These are phyloP conservation scores for Colletotrichum ledebouriae DNA, from an alignment of 2,329 filamentous ascomycete species.

Conservation along the genomic window DNA sequence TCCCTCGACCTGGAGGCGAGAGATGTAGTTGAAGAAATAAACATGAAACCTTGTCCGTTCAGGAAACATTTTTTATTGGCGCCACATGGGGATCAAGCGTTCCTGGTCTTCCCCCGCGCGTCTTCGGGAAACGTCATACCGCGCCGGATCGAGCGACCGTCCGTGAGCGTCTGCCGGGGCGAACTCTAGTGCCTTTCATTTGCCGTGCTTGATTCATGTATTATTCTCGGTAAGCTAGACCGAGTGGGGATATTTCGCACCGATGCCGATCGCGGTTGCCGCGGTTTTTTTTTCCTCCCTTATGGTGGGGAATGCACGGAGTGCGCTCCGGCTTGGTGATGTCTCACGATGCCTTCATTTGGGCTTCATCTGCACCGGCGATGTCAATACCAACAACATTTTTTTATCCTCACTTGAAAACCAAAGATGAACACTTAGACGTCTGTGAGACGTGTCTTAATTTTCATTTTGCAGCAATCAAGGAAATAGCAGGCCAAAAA, in stretches of 20 bases:
- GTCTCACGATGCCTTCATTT: too few relatives aligned
- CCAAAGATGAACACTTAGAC: too few relatives aligned
- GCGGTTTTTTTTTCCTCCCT: neutral
- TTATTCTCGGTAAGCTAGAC: slow-evolving; percentile 4
- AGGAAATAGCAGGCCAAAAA: too few relatives aligned
- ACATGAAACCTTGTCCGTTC: slow-evolving; percentile 16
- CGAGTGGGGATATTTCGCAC: neutral
- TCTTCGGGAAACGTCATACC: slow-evolving; percentile 13
- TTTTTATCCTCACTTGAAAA: too few relatives aligned
- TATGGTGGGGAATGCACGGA: neutral
- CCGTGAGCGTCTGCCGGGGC: slow-evolving; percentile 1
- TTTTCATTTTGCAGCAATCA: too few relatives aligned
- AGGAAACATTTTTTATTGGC: neutral
- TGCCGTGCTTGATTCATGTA: neutral
- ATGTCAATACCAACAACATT: too few relatives aligned
- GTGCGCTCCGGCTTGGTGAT: neutral
- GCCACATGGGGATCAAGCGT: slow-evolving; percentile 21
- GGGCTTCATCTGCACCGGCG: too few relatives aligned
- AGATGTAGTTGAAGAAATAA: slow-evolving; percentile 17
- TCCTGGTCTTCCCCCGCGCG: neutral
- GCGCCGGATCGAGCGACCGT: slow-evolving; percentile 7
- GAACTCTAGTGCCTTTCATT: slow-evolving; percentile 6
- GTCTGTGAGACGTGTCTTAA: too few relatives aligned
- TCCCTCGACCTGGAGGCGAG: neutral
- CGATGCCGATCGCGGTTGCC: slow-evolving; percentile 14